These are phyloP conservation scores for Septoria petroselini DNA, from an alignment of 2,329 filamentous ascomycete species.

Conservation along the genomic window DNA sequence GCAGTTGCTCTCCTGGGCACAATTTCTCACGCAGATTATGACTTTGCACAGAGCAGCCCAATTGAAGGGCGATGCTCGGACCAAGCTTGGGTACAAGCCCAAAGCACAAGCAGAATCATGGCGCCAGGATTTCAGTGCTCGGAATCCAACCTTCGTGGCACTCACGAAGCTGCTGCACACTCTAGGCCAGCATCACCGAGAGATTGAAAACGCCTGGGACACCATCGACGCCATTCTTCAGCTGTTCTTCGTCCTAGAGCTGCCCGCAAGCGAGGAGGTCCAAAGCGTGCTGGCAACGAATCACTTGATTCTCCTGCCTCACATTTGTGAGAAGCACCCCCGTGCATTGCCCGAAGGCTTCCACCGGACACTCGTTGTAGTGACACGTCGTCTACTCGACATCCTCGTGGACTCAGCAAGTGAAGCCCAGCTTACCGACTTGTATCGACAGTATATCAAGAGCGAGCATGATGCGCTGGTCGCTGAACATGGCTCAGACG, in stretches of 20 bases:
- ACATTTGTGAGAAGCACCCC: conserved; percentile 34
- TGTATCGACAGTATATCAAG: conserved; percentile 29
- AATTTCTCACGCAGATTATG: conserved; percentile 20
- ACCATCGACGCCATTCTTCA: conserved; percentile 26
- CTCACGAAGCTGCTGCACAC: conserved; percentile 15
- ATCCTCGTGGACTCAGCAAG: conserved; percentile 7
- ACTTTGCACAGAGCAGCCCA: conserved; percentile 3
- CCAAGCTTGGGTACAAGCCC: conserved; percentile 8
- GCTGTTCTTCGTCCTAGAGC: conserved; percentile 13
- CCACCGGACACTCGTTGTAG: conserved; percentile 24
- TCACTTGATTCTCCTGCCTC: conserved; percentile 28
- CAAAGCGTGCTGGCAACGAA: conserved; percentile 26
- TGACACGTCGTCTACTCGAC: conserved; percentile 6
- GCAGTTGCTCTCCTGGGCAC: conserved; percentile 22
- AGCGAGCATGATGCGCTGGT: conserved; percentile 27
- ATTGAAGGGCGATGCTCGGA: conserved; percentile 6
- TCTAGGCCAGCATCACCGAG: conserved; percentile 18
- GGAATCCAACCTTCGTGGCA: background rate
- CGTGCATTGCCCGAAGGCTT: conserved; percentile 31
- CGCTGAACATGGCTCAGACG: conserved; percentile 10
- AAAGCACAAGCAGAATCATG: background rate
- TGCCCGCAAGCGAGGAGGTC: conserved; percentile 11
- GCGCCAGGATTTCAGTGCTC: background rate
- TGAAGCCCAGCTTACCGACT: conserved; percentile 4
- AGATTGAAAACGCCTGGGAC: conserved; percentile 26